phyloP scores from a whole-genome alignment of 257 asterid genomes.

The Striga asiatica region DNA sequence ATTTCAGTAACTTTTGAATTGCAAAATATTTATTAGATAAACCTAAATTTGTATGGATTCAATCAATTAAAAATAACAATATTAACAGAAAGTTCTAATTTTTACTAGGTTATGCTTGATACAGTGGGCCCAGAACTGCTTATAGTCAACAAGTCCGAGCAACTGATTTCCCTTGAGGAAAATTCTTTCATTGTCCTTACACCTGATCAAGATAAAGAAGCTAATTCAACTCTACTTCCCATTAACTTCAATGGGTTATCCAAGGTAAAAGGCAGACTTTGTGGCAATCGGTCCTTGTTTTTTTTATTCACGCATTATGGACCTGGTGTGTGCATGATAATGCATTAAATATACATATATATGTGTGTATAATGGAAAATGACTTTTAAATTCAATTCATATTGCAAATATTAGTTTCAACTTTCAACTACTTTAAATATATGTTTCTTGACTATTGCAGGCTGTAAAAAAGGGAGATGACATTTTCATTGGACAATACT shows the following conservation, averaged over 20 bases:
- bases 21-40: background rate
- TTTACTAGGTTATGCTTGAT: conserved; percentile 62
- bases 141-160: conserved; percentile 46
- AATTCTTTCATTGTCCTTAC: conserved; percentile 42
- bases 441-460: conserved; percentile 17
- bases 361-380: no score
- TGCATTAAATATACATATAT: no score
- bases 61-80: background rate
- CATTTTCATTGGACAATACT: conserved; percentile 53
- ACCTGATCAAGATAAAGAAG: conserved; percentile 51
- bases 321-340: background rate
- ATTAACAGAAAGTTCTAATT: background rate
- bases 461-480: conserved; percentile 42
- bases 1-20: background rate
- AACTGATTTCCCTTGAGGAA: conserved; percentile 42
- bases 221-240: conserved; percentile 53
- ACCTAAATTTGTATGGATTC: no score
- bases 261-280: conserved; percentile 26
- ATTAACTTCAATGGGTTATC: conserved; percentile 44
- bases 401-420: no score
- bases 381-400: no score
- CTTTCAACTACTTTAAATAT: no score
- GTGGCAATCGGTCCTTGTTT: background rate
- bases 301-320: background rate
- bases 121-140: conserved; percentile 72